Base-by-base conservation (phyloP, 768 basidiomycete species). In the Trametes meyenii region DNA sequence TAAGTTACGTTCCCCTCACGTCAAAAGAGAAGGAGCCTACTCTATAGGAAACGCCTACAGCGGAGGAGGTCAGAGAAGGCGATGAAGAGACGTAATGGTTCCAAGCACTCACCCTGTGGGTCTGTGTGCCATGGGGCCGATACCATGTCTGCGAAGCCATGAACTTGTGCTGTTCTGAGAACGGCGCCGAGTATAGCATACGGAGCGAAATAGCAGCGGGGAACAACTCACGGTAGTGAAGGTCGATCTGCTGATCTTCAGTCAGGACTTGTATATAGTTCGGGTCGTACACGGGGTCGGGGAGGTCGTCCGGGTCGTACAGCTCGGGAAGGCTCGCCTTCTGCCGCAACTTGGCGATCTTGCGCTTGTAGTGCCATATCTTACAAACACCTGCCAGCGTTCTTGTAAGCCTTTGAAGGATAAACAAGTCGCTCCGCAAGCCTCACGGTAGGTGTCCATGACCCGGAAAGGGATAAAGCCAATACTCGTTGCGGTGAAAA, bases 71-170 rank as follows among this genome's bases (percentile, higher is more conserved):
- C 45, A 50, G 57, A 46, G 66, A 46, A 6, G 29, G 5, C 12
- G 14, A 5, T 50, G 33, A 12, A 11, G 21, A 23, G 11, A 19
- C 55, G 38, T 43, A 6, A 29, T 13, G 26, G 29, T 58, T 12
- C n/a, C 16, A 42, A 10, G 23, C 29, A 60, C 81, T 65, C 67
- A 87, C 88, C 61, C 87, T 74, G 67, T 90, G 92, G 0, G 92
- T 92, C 60, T 86, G 86, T 13, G 90, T 92, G 19, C 89, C 90
- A 72, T 95, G 92, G 7, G 92, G 84, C 53, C 89, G 77, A 74
- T 94, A 95, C 92, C 92, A 95, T 1, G 91, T 92, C 74, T 92
- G 85, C 43, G 82, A 83, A 63, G 85, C 78, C 66, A 83, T 81
- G 61, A 90, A 89, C 71, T 87, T 83, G 50, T 78, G 74, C 77